Conservation (phyloP, 495 filamentous ascomycete genomes). For the Delitschia confertaspora region DNA sequence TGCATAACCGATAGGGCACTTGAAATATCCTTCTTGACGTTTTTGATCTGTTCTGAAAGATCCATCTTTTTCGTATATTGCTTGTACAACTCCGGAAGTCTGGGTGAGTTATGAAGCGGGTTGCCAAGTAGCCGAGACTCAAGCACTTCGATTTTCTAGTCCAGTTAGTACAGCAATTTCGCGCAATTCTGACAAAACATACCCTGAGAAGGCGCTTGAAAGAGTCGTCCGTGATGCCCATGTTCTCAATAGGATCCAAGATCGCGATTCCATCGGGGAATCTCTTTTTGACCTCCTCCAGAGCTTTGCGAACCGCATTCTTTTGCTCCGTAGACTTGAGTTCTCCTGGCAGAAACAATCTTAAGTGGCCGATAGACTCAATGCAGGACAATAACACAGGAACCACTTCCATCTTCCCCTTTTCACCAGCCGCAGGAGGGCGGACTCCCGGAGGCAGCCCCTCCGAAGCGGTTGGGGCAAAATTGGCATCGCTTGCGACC, state of each 20-base stretch:
- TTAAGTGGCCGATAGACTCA: constrained; percentile 63
- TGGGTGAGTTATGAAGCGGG: constrained; percentile 79
- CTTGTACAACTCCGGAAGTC: constrained; percentile 70
- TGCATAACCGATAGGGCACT: constrained; percentile 79
- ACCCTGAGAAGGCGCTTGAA: constrained; percentile 87
- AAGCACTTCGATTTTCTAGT: constrained; percentile 88
- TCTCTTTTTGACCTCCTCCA: constrained; percentile 68
- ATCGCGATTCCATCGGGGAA: constrained; percentile 89
- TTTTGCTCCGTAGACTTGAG: constrained; percentile 51
- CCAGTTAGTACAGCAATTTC: constrained; percentile 5
- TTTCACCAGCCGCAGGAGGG: constrained; percentile 57
- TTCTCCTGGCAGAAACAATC: constrained; percentile 72
- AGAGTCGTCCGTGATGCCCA: constrained; percentile 80
- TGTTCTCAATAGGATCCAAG: constrained; percentile 88
- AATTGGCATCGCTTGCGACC: constrained; percentile 50
- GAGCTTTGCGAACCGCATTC: constrained; percentile 53
- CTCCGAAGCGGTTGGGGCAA: constrained; percentile 48
- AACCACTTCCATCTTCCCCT: constrained; percentile 70
- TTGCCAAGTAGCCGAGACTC: constrained; percentile 85
- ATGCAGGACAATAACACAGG: constrained; percentile 79
- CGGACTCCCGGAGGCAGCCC: constrained; percentile 56
- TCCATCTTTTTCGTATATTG: constrained; percentile 74
- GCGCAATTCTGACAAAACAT: constrained; percentile 24
- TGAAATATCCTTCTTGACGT: constrained; percentile 73
- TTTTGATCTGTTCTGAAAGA: constrained; percentile 68